Conservation (phyloP, 345 rosid species). For the Eucalyptus pauciflora region DNA sequence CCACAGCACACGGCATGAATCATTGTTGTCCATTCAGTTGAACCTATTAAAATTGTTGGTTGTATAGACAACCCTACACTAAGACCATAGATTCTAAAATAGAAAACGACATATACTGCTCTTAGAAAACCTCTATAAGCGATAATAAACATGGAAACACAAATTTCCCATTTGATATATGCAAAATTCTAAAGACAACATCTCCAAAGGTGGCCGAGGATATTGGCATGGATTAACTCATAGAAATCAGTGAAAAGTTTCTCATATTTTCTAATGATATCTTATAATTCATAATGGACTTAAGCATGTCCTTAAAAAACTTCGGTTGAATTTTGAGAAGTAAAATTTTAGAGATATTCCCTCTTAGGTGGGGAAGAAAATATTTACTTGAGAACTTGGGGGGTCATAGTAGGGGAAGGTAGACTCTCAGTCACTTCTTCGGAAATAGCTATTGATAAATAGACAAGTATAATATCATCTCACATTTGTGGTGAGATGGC, state of each 20-base stretch:
- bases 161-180: neutral
- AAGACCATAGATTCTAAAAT: neutral
- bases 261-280: neutral
- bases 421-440: rapidly evolving
- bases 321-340: rapidly evolving
- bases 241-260: neutral
- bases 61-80: neutral
- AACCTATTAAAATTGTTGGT: neutral
- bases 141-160: neutral
- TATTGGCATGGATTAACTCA: neutral
- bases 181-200: neutral
- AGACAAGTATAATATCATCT: too few species aligned
- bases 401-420: too few species aligned
- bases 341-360: too few species aligned
- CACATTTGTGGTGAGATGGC: too few species aligned
- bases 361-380: too few species aligned
- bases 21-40: neutral
- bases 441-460: rapidly evolving
- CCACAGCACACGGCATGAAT: neutral
- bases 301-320: too few species aligned
- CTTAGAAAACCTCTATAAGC: neutral
- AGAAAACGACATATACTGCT: neutral
- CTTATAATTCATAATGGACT: neutral
- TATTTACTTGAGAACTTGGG: too few species aligned
- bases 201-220: neutral